Conservation (phyloP, 2,329 filamentous ascomycete species). For the Colletotrichum camelliae region DNA sequence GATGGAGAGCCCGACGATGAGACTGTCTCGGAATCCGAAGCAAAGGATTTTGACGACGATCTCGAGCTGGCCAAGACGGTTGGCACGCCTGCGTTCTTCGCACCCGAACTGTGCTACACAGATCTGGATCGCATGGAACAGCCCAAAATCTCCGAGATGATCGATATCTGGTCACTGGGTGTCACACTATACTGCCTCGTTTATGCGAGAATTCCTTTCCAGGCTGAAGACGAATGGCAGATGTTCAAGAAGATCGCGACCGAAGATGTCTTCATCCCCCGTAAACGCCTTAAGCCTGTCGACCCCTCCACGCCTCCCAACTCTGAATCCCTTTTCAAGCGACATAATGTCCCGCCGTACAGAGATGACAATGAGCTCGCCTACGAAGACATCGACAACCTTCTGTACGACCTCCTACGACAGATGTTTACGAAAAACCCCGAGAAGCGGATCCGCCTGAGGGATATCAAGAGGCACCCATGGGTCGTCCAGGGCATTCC, state of each 20-base stretch:
- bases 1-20: slow-evolving; percentile 82
- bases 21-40: slow-evolving; percentile 79
- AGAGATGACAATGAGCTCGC: slow-evolving; percentile 78
- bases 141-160: slow-evolving; percentile 86
- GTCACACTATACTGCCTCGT: slow-evolving; percentile 96
- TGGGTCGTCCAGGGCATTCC: slow-evolving; percentile 85
- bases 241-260: slow-evolving; percentile 93
- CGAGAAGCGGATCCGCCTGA: slow-evolving; percentile 83
- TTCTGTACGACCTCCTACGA: slow-evolving; percentile 78
- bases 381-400: slow-evolving; percentile 86
- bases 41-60: slow-evolving; percentile 87
- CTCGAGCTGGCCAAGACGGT: slow-evolving; percentile 98
- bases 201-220: slow-evolving; percentile 91
- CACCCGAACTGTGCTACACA: slow-evolving; percentile 93
- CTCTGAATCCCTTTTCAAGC: slow-evolving; percentile 59
- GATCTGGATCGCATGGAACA: slow-evolving; percentile 69
- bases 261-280: slow-evolving; percentile 89
- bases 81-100: slow-evolving; percentile 96
- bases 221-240: slow-evolving; percentile 88
- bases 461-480: slow-evolving; percentile 91
- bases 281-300: slow-evolving; percentile 78
- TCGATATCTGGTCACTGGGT: slow-evolving; percentile 96
- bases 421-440: slow-evolving; percentile 90
- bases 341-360: slow-evolving; percentile 69
- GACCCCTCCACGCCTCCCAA: slow-evolving; percentile 63